Conservation (phyloP, 2,329 filamentous ascomycete species). For the Emericellopsis cladophorae region DNA sequence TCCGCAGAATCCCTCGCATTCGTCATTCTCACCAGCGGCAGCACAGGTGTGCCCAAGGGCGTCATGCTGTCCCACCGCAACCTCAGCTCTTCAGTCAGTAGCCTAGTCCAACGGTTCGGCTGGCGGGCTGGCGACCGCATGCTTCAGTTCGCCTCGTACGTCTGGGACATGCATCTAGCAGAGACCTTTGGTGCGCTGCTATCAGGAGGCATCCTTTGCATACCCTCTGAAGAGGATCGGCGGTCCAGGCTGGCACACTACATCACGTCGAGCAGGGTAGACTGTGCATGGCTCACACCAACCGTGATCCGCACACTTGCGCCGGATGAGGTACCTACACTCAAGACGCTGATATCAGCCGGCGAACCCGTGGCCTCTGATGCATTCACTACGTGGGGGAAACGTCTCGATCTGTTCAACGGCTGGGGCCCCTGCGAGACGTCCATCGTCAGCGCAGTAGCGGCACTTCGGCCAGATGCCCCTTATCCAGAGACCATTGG, state of each 20-base stretch:
- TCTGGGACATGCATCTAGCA: conserved; percentile 1
- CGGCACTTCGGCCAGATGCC: background rate
- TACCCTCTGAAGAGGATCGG: conserved; percentile 1
- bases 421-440: background rate
- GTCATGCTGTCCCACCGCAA: background rate
- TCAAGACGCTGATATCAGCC: background rate
- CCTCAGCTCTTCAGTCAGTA: background rate
- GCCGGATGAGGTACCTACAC: background rate
- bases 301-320: background rate
- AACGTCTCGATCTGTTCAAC: background rate
- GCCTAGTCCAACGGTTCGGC: background rate
- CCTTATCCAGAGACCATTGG: background rate
- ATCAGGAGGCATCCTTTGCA: background rate
- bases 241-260: background rate
- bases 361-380: background rate
- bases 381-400: background rate
- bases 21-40: background rate
- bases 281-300: background rate
- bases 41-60: background rate
- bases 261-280: background rate
- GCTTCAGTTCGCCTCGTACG: conserved; percentile 2
- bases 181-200: conserved; percentile 1
- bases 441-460: background rate
- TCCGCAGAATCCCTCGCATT: background rate
- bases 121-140: background rate